These are phyloP conservation scores for Trichoderma gamsii DNA, from an alignment of 495 filamentous ascomycete species.

Conservation along the genomic window DNA sequence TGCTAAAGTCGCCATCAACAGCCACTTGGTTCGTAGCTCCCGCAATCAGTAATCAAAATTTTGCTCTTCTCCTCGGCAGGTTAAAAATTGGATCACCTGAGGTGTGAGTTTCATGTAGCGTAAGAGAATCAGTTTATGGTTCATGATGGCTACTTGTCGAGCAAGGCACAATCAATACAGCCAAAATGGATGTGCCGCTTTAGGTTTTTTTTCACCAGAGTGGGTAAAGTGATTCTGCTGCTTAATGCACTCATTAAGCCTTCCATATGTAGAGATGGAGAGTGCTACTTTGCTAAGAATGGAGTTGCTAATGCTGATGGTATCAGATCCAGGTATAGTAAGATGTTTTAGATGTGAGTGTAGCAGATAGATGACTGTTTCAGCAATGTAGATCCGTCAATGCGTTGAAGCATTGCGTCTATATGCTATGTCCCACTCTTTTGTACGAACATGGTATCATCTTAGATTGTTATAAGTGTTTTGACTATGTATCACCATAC, in stretches of 20 bases:
- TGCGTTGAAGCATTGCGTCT: not conserved
- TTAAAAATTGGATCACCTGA: not conserved
- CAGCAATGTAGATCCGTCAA: not conserved
- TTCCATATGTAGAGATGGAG: too few relatives aligned
- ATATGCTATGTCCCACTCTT: not conserved
- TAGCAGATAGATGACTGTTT: not conserved
- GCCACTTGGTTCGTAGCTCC: not conserved
- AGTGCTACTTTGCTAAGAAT: not conserved
- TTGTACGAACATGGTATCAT: not conserved
- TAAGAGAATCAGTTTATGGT: not conserved
- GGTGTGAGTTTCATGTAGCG: not conserved
- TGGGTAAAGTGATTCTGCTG: too few relatives aligned
- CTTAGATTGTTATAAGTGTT: not conserved
- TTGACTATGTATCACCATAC: not conserved
- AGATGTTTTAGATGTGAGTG: not conserved
- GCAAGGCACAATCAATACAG: too few relatives aligned
- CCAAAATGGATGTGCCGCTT: too few relatives aligned
- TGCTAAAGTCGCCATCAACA: not conserved
- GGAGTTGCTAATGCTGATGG: not conserved
- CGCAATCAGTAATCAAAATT: not conserved
- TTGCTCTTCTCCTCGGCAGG: too few relatives aligned
- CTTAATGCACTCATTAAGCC: too few relatives aligned
- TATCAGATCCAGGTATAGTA: not conserved
- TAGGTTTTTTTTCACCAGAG: too few relatives aligned
- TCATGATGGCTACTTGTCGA: not conserved